Conservation (phyloP, 2,329 filamentous ascomycete species). For the Paramyrothecium sp. region DNA sequence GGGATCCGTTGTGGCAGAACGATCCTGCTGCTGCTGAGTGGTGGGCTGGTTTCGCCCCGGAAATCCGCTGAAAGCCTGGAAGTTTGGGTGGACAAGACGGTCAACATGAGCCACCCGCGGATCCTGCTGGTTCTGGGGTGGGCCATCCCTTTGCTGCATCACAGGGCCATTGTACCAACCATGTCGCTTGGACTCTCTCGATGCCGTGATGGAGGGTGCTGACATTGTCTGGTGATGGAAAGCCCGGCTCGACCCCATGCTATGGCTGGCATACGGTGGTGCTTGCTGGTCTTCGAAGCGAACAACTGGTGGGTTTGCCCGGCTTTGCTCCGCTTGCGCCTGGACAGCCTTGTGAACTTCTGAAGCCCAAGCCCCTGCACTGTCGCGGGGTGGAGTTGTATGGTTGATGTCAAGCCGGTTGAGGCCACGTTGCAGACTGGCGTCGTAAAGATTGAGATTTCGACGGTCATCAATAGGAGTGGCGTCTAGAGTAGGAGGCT, state of each 20-base stretch:
- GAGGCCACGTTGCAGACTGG: conserved; percentile 63
- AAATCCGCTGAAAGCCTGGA: conserved; percentile 50
- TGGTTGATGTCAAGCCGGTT: conserved; percentile 64
- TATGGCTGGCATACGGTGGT: conserved; percentile 28
- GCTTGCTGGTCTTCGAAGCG: conserved; percentile 51
- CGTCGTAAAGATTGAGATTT: conserved; percentile 61
- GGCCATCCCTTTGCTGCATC: conserved; percentile 35
- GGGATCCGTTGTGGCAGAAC: conserved; percentile 27
- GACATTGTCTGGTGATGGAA: conserved; percentile 60
- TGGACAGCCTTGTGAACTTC: conserved; percentile 56
- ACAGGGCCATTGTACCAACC: conserved; percentile 68
- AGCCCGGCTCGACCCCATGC: conserved; percentile 24
- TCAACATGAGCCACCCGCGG: conserved; percentile 45
- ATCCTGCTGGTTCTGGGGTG: conserved; percentile 23
- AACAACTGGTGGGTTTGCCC: conserved; percentile 45
- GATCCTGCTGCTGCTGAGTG: conserved; percentile 22
- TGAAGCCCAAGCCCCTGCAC: conserved; percentile 54
- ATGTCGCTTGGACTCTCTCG: conserved; percentile 63
- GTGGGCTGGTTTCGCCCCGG: conserved; percentile 32
- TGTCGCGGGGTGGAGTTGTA: conserved; percentile 49
- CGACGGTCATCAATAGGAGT: conserved; percentile 44
- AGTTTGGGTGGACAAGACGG: conserved; percentile 57
- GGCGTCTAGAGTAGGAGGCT: conserved; percentile 23
- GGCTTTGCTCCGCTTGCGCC: conserved; percentile 51
- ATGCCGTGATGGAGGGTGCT: conserved; percentile 53